Evolutionary conservation across 2,329 filamentous ascomycete genomes (phyloP), one percentile per base, ranked within the genome.

Genomic region (Stenocarpella maydis): DNA sequence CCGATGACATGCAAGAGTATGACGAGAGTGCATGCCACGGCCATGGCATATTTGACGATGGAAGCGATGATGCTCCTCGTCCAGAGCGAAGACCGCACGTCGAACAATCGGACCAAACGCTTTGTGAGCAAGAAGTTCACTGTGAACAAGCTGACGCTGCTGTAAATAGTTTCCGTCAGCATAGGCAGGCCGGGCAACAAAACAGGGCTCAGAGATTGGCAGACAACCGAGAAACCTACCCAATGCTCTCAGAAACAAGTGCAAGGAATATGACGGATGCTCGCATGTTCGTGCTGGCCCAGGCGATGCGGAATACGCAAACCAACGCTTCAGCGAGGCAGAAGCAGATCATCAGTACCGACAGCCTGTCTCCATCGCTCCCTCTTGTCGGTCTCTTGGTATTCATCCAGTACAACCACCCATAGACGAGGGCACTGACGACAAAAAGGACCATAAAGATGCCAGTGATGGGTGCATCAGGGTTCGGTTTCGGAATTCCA

Each of bases 11-110:
- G 26, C 1, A 68, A 37, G 3, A 68, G 54, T n/a, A 52, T 50
- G 34, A 61, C 28, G 4, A 61, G 17, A 21, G 31, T 15, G 47
- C 55, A 50, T 10, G 31, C 28, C 3, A 45, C 31, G 37, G 39
- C 26, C 43, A 68, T 41, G 26, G n/a, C 58, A 24, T 41, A 43
- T 24, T 41, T 63, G 54, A 55, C 37, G 21, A 28, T 34, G 24
- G 65, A 61, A 7, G 43, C 7, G 4, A 68, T 39, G 4, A 68
- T 28, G 19, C 17, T 61, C 31, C 45, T 61, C 2, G 54, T 49
- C 65, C 65, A 61, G 17, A 68, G 53, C 24, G 65, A 68, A 9
- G 58, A 41, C 3, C 65, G 65, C n/a, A 68, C 21, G 37, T 68
- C 58, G 7, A 61, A 68, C 10, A 61, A 24, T 21, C 28, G 41